phyloP scores from a whole-genome alignment of 805 yeast species.

The Hanseniaspora occidentalis region DNA sequence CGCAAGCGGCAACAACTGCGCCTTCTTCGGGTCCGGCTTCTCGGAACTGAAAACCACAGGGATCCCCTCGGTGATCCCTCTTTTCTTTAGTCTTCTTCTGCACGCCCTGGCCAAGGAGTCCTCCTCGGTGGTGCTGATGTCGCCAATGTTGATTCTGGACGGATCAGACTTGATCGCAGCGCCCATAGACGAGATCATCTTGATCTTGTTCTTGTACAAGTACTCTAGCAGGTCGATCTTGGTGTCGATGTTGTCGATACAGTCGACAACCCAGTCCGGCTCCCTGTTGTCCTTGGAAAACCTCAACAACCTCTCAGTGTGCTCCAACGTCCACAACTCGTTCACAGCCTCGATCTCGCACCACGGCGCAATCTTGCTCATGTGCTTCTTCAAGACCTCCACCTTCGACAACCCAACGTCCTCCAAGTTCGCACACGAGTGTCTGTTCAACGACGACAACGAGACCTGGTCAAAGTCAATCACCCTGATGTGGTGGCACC shows the following conservation, averaged over 20 bases:
- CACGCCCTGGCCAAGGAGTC: slow-evolving; percentile 86
- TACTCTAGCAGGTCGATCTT: slow-evolving; percentile 79
- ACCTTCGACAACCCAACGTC: slow-evolving; percentile 95
- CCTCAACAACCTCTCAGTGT: slow-evolving; percentile 46
- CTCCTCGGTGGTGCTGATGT: slow-evolving; percentile 80
- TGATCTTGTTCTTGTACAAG: slow-evolving; percentile 46
- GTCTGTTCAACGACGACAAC: slow-evolving; percentile 81
- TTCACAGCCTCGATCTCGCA: slow-evolving; percentile 64
- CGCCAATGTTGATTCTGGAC: slow-evolving; percentile 79
- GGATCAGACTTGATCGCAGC: slow-evolving; percentile 97
- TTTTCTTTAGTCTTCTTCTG: slow-evolving; percentile 67
- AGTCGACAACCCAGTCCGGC: slow-evolving; percentile 80
- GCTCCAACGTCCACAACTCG: slow-evolving; percentile 60
- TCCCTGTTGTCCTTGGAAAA: slow-evolving; percentile 30
- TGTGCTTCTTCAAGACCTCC: slow-evolving; percentile 56
- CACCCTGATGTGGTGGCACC: slow-evolving; percentile 64
- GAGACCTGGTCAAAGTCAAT: slow-evolving; percentile 96
- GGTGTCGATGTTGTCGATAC: slow-evolving; percentile 96
- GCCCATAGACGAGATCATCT: slow-evolving; percentile 88
- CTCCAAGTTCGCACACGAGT: slow-evolving; percentile 78
- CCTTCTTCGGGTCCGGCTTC: slow-evolving; percentile 93
- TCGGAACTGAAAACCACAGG: slow-evolving; percentile 89
- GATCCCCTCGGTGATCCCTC: slow-evolving; percentile 64
- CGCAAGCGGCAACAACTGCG: slow-evolving; percentile 71
- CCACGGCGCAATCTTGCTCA: slow-evolving; percentile 86